Conservation (phyloP, 345 rosid genomes). For the Noccaea caerulescens region DNA sequence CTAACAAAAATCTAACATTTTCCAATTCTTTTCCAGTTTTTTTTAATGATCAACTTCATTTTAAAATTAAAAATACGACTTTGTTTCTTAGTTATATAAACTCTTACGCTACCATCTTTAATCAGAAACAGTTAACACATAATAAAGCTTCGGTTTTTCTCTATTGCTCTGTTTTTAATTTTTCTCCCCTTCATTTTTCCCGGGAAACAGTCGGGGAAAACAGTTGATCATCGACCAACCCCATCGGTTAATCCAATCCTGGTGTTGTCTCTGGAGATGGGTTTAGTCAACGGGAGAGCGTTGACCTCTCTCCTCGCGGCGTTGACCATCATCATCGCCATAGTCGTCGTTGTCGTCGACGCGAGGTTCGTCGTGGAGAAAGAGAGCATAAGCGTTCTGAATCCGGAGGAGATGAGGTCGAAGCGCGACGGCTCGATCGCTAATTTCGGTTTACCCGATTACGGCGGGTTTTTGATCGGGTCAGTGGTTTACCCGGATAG, state of each 20-base stretch:
- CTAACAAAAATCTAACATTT: conserved; percentile 35
- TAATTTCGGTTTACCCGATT: conserved; percentile 87
- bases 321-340: conserved; percentile 34
- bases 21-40: conserved; percentile 28
- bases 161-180: conserved; percentile 19
- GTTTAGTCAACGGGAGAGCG: conserved; percentile 29
- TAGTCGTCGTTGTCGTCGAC: conserved; percentile 20
- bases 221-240: conserved; percentile 19
- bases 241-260: background rate
- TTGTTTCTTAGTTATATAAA: conserved; percentile 17
- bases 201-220: conserved; percentile 4
- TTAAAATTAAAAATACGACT: background rate
- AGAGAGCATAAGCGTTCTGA: conserved; percentile 70
- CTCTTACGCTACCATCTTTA: conserved; percentile 31
- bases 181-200: conserved; percentile 24
- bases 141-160: background rate
- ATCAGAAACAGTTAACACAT: conserved; percentile 32
- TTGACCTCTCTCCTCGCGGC: conserved; percentile 40
- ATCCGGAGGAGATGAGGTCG: conserved; percentile 57
- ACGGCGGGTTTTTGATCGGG: conserved; percentile 77
- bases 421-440: conserved; percentile 79
- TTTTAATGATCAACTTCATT: background rate
- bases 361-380: conserved; percentile 90
- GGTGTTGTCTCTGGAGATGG: conserved; percentile 27
- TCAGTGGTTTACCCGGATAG: conserved; percentile 69